Conservation (phyloP, 805 yeast species). For the Saccharomyces mikatae region DNA sequence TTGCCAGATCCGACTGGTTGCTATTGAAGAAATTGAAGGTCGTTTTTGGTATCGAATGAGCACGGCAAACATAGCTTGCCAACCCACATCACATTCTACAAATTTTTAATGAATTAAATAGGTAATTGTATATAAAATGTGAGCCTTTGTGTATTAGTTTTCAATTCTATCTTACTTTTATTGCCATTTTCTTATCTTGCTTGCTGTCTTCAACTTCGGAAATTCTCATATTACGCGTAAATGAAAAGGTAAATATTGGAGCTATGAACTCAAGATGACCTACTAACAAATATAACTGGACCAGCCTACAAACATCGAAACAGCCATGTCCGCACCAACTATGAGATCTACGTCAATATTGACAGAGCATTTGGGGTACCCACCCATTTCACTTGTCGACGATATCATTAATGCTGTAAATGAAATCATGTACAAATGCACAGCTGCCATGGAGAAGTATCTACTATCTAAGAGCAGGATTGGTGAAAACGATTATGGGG, state of each 20-base stretch:
- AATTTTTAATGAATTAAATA: not conserved
- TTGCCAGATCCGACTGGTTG: constrained; percentile 92
- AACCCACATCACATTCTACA: not conserved
- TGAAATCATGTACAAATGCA: constrained; percentile 73
- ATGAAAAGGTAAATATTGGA: not conserved
- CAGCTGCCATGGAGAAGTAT: constrained; percentile 67
- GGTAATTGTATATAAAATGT: not conserved
- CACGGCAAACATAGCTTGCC: not conserved
- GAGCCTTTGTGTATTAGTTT: not conserved
- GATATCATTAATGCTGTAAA: constrained; percentile 85
- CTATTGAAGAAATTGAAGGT: constrained; percentile 82
- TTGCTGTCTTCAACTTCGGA: not conserved
- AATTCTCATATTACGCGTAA: not conserved
- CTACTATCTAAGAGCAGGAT: constrained; percentile 29
- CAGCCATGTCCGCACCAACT: constrained; percentile 32
- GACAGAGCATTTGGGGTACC: constrained; percentile 80
- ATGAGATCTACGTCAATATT: constrained; percentile 43
- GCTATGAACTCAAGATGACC: not conserved
- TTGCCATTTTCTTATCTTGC: not conserved
- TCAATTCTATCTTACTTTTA: not conserved
- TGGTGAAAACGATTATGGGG: constrained; percentile 24
- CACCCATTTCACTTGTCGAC: constrained; percentile 76
- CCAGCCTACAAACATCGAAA: not conserved
- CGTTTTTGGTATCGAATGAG: constrained; percentile 63
- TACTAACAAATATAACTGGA: too few relatives aligned